Evolutionary conservation across 495 filamentous ascomycete genomes (phyloP).

Genomic region (Tuber melanosporum): DNA sequence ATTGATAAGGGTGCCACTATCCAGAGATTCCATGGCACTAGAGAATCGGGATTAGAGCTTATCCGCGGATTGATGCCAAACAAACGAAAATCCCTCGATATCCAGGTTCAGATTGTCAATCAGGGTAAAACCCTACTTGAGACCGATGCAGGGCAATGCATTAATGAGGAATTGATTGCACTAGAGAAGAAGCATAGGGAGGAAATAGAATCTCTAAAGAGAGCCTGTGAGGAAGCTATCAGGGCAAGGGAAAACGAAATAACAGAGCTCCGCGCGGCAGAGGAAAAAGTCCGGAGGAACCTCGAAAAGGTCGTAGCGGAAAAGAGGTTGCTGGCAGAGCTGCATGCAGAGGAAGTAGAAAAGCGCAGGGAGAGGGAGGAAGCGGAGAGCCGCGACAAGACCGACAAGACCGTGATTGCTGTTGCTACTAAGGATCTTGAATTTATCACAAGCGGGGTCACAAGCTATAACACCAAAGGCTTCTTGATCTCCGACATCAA

Average conservation of each 20-base stretch:
- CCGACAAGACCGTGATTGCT: not conserved
- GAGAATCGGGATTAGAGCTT: slow-evolving; percentile 41
- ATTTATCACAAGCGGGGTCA: not conserved
- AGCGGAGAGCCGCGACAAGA: not conserved
- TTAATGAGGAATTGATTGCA: slow-evolving; percentile 37
- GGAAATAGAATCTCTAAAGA: not conserved
- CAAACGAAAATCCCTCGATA: slow-evolving; percentile 35
- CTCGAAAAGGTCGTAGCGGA: not conserved
- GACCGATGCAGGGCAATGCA: slow-evolving; percentile 42
- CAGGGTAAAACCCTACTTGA: slow-evolving; percentile 39
- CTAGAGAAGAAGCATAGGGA: slow-evolving; percentile 16
- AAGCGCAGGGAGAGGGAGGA: too few relatives aligned
- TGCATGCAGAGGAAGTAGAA: not conserved
- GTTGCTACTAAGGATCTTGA: not conserved
- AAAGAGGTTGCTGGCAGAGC: not conserved
- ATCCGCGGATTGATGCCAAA: slow-evolving; percentile 21
- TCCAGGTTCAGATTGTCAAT: slow-evolving; percentile 46
- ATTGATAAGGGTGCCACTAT: slow-evolving; percentile 34
- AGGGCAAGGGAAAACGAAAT: too few relatives aligned
- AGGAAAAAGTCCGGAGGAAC: not conserved
- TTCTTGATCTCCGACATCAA: too few relatives aligned
- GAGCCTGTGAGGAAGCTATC: too few relatives aligned
- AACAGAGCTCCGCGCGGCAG: not conserved
- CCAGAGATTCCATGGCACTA: slow-evolving; percentile 37
- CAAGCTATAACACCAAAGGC: not conserved